A percentile compares a stretch with the other conserved stretches of the same genome.
These are phyloP conservation scores for Leucocoprinus sp. DNA, from an alignment of 768 basidiomycete genomes.

Conservation along the genomic window DNA sequence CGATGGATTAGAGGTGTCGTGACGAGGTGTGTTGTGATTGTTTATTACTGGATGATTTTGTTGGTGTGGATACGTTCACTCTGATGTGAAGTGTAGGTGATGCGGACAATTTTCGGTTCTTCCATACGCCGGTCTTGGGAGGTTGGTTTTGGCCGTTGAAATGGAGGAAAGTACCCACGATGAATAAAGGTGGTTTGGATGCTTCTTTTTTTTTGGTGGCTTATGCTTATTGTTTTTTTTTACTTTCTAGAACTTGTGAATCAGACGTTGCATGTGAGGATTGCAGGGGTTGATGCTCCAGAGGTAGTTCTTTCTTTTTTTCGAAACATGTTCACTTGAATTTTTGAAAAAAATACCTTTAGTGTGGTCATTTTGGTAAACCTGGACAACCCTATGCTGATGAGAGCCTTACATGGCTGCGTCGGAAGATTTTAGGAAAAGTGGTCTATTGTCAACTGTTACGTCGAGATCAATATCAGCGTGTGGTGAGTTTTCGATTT, in stretches of 20 bases:
- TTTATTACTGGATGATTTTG: too few relatives aligned
- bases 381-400: slow-evolving; percentile 63
- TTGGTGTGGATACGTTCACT: too few relatives aligned
- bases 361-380: slow-evolving; percentile 71
- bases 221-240: not conserved
- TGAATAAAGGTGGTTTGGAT: slow-evolving; percentile 40
- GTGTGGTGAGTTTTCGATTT: slow-evolving; percentile 66
- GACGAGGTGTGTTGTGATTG: slow-evolving; percentile 57
- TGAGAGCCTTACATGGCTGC: slow-evolving; percentile 76
- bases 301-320: slow-evolving; percentile 44
- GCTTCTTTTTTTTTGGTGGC: not conserved
- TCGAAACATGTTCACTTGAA: not conserved
- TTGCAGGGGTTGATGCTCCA: slow-evolving; percentile 90
- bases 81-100: slow-evolving; percentile 90
- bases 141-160: slow-evolving; percentile 64
- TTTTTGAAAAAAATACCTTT: slow-evolving; percentile 39
- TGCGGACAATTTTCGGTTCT: slow-evolving; percentile 82
- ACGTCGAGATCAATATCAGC: slow-evolving; percentile 74
- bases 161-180: slow-evolving; percentile 53
- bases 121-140: slow-evolving; percentile 74
- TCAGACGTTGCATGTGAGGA: slow-evolving; percentile 78
- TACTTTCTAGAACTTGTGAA: slow-evolving; percentile 54
- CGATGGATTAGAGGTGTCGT: slow-evolving; percentile 76
- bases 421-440: slow-evolving; percentile 43
- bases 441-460: slow-evolving; percentile 65